A percentile compares a stretch with the other conserved stretches of the same genome.
These are phyloP conservation scores for Iberis amara DNA, from an alignment of 441 rosid species.

Conservation along the genomic window DNA sequence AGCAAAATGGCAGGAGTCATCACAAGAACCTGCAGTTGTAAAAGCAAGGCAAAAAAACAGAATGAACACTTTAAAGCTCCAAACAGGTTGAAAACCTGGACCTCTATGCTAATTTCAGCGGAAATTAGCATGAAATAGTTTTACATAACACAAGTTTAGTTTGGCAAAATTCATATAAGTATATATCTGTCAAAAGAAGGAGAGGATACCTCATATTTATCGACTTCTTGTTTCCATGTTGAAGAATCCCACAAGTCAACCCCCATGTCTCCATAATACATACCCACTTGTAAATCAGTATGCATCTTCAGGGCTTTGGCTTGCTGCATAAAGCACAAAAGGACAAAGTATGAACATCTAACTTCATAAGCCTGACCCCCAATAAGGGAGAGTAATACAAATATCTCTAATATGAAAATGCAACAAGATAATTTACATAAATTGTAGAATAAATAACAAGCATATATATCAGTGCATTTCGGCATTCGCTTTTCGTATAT, in stretches of 20 bases:
- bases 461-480: neutral
- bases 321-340: constrained; percentile 28
- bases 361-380: neutral
- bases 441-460: neutral
- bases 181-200: neutral
- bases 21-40: constrained; percentile 63
- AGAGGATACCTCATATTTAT: constrained; percentile 53
- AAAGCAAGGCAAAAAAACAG: constrained; percentile 2
- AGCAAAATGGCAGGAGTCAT: constrained; percentile 94
- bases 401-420: neutral
- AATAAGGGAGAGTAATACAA: neutral
- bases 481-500: neutral
- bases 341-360: neutral
- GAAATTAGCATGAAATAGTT: too few species aligned
- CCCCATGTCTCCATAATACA: constrained; percentile 81
- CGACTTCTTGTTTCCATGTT: constrained; percentile 52
- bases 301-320: constrained; percentile 43
- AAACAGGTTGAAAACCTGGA: neutral
- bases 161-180: neutral
- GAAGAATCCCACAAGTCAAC: constrained; percentile 65
- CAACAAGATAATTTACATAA: neutral
- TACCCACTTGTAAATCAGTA: constrained; percentile 67
- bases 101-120: too few species aligned
- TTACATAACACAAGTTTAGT: too few species aligned
- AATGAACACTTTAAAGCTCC: constrained; percentile 11